Percentiles rank a stretch among this genome's conserved stretches.
Conservation (phyloP, 2,329 filamentous ascomycete genomes). For the Gnomoniopsis smithogilvyi region DNA sequence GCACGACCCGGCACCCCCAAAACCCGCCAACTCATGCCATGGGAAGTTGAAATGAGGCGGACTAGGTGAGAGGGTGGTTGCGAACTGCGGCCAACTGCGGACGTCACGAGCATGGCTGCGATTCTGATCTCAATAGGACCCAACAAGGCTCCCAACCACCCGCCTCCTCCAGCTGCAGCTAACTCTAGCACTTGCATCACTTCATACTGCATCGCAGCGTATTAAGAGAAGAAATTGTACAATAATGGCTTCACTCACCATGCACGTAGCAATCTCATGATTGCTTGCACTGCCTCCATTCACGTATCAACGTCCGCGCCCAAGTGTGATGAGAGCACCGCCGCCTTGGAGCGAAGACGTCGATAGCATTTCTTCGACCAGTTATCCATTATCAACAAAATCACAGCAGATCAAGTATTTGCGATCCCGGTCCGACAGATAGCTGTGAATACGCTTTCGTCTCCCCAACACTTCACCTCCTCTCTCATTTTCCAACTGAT, state of each 20-base stretch:
- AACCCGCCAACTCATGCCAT: background rate
- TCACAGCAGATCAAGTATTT: background rate
- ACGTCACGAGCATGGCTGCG: background rate
- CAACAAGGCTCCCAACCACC: background rate
- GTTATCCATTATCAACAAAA: background rate
- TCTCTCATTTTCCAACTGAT: background rate
- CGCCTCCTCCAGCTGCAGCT: too few relatives aligned
- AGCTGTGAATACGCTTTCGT: background rate
- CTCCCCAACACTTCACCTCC: too few relatives aligned
- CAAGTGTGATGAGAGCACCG: background rate
- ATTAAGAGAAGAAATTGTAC: too few relatives aligned
- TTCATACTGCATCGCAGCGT: background rate
- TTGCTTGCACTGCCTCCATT: background rate
- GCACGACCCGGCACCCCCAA: background rate
- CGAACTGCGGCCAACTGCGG: background rate
- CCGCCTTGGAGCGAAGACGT: background rate
- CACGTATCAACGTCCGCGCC: background rate
- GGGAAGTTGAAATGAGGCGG: constrained; percentile 7
- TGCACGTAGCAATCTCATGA: background rate
- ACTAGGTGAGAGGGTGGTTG: constrained; percentile 11
- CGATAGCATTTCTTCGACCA: background rate
- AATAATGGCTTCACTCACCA: background rate
- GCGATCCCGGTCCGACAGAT: background rate
- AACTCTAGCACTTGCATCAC: background rate
- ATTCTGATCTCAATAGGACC: background rate